Base-by-base conservation (phyloP, 305 asterid genomes). In the Petunia hybrid region DNA sequence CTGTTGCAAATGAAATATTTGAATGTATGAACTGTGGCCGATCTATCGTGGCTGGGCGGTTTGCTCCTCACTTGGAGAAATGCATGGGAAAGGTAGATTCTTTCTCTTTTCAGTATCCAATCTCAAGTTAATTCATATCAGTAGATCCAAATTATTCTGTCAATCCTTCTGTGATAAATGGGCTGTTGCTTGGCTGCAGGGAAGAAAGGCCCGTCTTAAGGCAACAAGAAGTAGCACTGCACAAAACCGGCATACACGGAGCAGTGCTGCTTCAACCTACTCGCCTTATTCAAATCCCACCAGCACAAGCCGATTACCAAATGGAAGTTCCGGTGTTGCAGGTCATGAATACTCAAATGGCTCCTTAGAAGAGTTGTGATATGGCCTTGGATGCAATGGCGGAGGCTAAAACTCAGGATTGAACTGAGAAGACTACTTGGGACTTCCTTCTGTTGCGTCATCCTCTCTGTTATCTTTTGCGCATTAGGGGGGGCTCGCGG, bases 51-150 rank as follows among this genome's bases (percentile, higher is more conserved):
- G 98, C 98, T 75, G 99, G 98, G 65, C 83, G 97, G 60, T 94
- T 96, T 79, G 99, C 99, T 59, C 98, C 98, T 76, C 99, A 96
- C 89, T 82, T 96, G 89, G 99, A 94, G 93, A 94, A 94, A 85
- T 94, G 99, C 91, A 94, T 96, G 98, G 99, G 99, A 80, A 96
- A 94, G 99, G 99, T 96, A 87, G 81, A 71, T 53, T 43, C 10
- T 55, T 79, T 69, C 70, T 69, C 46, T 31, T 14, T 51, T 51
- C 46, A 51, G 45, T 35, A 6, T 13, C 46, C 8, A 73, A 16
- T 51, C 43, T 51, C 63, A 73, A 6, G 51, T 73, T 35, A 48
- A 6, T 45, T 12, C 62, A 35, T 41, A 51, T 51, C 63, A 36
- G 63, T 59, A 5, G 5, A 64, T 5, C 71, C 65, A 56, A 31